phyloP scores from a whole-genome alignment of 1,284 basidiomycete species.

The Malassezia sympodialis region DNA sequence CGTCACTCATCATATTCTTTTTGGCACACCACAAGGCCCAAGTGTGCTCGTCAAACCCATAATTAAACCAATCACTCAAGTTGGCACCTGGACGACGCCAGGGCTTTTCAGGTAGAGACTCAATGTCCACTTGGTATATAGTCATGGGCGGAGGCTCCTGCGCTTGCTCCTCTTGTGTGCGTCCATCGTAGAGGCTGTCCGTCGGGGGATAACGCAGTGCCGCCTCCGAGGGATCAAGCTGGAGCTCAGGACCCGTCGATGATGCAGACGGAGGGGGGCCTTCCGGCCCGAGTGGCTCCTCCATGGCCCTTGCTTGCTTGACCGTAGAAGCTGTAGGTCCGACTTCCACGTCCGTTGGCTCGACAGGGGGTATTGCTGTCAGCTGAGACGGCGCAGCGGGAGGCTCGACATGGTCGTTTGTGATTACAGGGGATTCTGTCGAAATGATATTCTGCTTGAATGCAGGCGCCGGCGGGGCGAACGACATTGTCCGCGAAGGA shows the following conservation, averaged over 20 bases:
- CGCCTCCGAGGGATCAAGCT: conserved; percentile 25
- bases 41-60: conserved; percentile 91
- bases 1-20: conserved; percentile 67
- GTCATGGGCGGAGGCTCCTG: conserved; percentile 52
- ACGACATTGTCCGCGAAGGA: conserved; percentile 27
- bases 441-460: background rate
- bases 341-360: background rate
- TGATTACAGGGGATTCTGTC: background rate
- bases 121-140: conserved; percentile 78
- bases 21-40: conserved; percentile 87
- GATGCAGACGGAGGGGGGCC: conserved; percentile 40
- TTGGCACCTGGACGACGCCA: conserved; percentile 90
- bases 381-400: background rate
- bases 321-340: background rate
- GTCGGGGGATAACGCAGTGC: conserved; percentile 38
- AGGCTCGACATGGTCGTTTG: background rate
- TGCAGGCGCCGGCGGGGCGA: background rate
- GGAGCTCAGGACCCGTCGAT: conserved; percentile 28
- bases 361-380: background rate
- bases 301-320: background rate
- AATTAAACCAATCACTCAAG: conserved; percentile 97
- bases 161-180: conserved; percentile 40
- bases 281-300: conserved; percentile 15
- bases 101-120: conserved; percentile 65
- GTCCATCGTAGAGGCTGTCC: conserved; percentile 40